Conservation (phyloP, 2,329 filamentous ascomycete species). For the Botrytis fabae region DNA sequence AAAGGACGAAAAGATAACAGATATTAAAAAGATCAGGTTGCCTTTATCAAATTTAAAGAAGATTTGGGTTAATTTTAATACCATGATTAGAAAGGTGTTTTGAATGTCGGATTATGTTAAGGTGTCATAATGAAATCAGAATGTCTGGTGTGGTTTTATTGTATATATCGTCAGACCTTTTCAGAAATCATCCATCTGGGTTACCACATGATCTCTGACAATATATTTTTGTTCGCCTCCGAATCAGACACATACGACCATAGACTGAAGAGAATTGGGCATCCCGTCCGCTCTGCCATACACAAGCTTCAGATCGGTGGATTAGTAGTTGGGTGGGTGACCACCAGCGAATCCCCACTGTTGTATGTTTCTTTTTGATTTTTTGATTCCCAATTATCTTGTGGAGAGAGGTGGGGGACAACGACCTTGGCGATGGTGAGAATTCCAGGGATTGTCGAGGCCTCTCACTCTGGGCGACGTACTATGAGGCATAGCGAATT, state of each 20-base stretch:
- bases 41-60: neutral
- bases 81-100: neutral
- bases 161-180: neutral
- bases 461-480: accelerated
- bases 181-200: neutral
- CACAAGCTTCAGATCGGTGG: neutral
- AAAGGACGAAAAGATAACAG: neutral
- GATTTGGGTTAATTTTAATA: neutral
- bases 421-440: neutral
- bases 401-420: neutral
- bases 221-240: neutral
- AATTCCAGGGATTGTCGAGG: accelerated
- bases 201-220: accelerated
- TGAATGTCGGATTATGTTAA: neutral
- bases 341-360: neutral
- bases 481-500: neutral
- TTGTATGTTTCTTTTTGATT: neutral
- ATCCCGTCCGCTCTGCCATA: too few relatives aligned
- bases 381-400: too few relatives aligned
- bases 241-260: too few relatives aligned
- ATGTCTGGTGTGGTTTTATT: neutral
- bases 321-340: neutral
- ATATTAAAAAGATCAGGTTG: neutral
- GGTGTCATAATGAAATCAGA: neutral
- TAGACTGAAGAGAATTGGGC: neutral